Conservation (phyloP, 257 asterid genomes). For the Linderniella brevidens region DNA sequence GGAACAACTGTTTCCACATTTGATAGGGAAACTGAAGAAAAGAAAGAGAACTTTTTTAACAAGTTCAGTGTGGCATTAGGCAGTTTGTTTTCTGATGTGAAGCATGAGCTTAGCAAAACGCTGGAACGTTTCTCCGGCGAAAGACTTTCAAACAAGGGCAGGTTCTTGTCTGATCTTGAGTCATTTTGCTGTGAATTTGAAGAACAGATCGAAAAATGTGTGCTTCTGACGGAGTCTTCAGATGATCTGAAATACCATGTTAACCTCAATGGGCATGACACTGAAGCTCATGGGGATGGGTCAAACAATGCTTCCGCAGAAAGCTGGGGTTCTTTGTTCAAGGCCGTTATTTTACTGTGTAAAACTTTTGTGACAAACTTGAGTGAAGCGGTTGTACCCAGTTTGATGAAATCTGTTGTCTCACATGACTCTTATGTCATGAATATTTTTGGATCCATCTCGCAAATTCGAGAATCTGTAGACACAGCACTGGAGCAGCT, state of each 20-base stretch:
- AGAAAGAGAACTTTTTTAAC: constrained; percentile 27
- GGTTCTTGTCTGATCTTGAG: constrained; percentile 35
- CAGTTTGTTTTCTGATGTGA: constrained; percentile 47
- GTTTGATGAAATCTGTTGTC: constrained; percentile 46
- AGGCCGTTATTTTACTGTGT: constrained; percentile 39
- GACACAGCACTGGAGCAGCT: constrained; percentile 87
- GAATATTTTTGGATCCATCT: constrained; percentile 81
- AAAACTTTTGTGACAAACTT: constrained; percentile 42
- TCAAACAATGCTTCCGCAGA: constrained; percentile 17
- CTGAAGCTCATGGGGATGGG: constrained; percentile 20
- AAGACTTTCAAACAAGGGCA: constrained; percentile 20
- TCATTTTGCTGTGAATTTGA: constrained; percentile 46
- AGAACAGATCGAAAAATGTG: constrained; percentile 70
- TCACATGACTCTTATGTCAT: constrained; percentile 57
- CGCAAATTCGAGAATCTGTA: constrained; percentile 70
- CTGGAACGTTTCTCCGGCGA: constrained; percentile 25
- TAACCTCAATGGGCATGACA: constrained; percentile 22
- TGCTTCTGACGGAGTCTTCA: constrained; percentile 56
- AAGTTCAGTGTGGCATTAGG: constrained; percentile 39
- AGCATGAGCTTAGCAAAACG: constrained; percentile 26
- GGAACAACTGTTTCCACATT: constrained; percentile 20
- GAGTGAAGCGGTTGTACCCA: constrained; percentile 61
- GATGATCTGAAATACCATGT: constrained; percentile 37
- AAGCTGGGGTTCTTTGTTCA: constrained; percentile 58
- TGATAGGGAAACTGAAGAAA: constrained; percentile 29